Evolutionary conservation across 257 asterid genomes (phyloP), one percentile per base, ranked within the genome.

Genomic region (Cinchona pubescens): DNA sequence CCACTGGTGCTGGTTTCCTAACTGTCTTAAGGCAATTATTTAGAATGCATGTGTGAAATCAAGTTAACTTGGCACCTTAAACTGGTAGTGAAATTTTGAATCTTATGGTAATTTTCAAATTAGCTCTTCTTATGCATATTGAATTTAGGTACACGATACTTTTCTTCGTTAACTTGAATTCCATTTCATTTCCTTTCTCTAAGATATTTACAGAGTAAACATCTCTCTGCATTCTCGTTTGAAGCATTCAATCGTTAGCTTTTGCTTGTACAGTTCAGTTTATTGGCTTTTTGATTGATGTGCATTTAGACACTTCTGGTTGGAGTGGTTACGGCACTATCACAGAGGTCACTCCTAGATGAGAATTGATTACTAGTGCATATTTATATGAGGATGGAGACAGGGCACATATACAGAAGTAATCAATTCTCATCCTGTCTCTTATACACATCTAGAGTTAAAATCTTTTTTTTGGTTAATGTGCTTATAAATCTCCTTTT

Each of bases 341-440:
- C 78, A 90, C 97, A 62, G 85, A 89, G 85, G 77, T 93, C 69
- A 81, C 66, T 34, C 89, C 97, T 13, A 86, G 98, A 86, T 93
- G 87, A 89, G 72, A 73, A 62, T 71, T 37, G 38, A 78, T 75
- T 43, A 30, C 34, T 75, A 48, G 30, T 37, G 68, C 67, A 38
- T 68, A 58, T 45, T 67, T 71, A 30, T 64, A 35, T 63, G 74
- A 0, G 42, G 48, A 67, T 68, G 37, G 53, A n/a, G 38, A 37
- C 23, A 34, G 38, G 38, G 73, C 60, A 51, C 25, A n/a, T n/a
- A n/a, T n/a, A n/a, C n/a, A n/a, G n/a, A n/a, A n/a, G n/a, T n/a
- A n/a, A n/a, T n/a, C n/a, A n/a, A n/a, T n/a, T n/a, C n/a, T n/a
- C n/a, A n/a, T n/a, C n/a, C n/a, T n/a, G n/a, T n/a, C n/a, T n/a